Percentiles rank a stretch among this genome's conserved stretches.
phyloP scores from a whole-genome alignment of 1,139 yeast genomes.

The Pichia sp. region DNA sequence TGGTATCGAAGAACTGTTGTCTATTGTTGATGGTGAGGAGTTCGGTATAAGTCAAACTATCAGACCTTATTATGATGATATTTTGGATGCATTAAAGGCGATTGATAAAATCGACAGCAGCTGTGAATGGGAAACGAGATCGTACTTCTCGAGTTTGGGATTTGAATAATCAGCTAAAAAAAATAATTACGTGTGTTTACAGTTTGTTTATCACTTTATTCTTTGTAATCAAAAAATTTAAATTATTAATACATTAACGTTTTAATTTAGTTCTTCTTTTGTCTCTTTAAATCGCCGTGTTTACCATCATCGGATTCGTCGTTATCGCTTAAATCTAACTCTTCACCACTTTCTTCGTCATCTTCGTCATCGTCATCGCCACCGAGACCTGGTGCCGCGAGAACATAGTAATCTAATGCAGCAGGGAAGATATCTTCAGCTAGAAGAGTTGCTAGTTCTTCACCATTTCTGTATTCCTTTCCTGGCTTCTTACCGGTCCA shows the following conservation, averaged over 20 bases:
- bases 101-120: constrained; percentile 29
- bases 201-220: neutral
- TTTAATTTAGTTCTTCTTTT: constrained; percentile 2
- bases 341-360: constrained; percentile 51
- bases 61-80: constrained; percentile 31
- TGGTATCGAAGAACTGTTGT: constrained; percentile 28
- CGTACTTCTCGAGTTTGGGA: constrained; percentile 21
- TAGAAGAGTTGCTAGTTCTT: constrained; percentile 61
- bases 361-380: constrained; percentile 38
- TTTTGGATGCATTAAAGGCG: constrained; percentile 34
- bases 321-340: constrained; percentile 48
- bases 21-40: constrained; percentile 23
- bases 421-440: constrained; percentile 69
- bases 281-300: constrained; percentile 7
- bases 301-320: constrained; percentile 37
- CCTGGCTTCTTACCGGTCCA: constrained; percentile 79
- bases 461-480: constrained; percentile 72
- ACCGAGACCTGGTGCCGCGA: constrained; percentile 59
- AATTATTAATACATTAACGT: neutral
- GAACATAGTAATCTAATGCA: constrained; percentile 70
- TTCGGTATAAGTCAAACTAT: constrained; percentile 26
- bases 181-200: neutral
- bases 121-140: constrained; percentile 22
- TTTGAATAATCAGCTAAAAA: constrained; percentile 13
- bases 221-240: neutral